Conservation (phyloP, 768 basidiomycete species). For the Trametes gibbosa region DNA sequence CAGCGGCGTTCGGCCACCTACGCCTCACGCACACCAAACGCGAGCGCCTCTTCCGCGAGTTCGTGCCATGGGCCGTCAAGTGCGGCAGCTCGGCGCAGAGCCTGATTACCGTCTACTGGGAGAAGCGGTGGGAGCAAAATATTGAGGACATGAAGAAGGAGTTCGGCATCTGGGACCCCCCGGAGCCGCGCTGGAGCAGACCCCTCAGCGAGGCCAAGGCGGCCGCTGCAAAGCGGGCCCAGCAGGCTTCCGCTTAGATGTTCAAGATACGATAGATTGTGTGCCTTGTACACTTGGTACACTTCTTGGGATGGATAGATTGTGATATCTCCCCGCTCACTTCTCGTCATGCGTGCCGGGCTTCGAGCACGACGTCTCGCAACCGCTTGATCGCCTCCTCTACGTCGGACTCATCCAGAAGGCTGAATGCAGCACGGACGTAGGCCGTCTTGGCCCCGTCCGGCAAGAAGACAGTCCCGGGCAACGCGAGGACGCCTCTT, state of each 20-base stretch:
- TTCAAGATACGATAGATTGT: background rate
- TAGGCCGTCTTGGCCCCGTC: conserved; percentile 67
- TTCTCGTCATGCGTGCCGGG: conserved; percentile 5
- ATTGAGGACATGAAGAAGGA: conserved; percentile 83
- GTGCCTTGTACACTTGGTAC: background rate
- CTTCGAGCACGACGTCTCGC: conserved; percentile 29
- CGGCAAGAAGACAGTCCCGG: conserved; percentile 83
- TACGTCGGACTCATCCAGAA: conserved; percentile 64
- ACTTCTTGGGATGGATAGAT: background rate
- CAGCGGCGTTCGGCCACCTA: conserved; percentile 76
- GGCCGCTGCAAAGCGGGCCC: conserved; percentile 27
- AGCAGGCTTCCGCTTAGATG: conserved; percentile 4
- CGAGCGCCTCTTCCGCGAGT: conserved; percentile 62
- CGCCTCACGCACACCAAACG: conserved; percentile 52
- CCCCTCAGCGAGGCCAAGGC: conserved; percentile 61
- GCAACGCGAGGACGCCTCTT: conserved; percentile 84
- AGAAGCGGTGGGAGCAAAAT: too few relatives aligned
- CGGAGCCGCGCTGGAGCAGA: conserved; percentile 66
- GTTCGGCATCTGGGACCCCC: conserved; percentile 83
- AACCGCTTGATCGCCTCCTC: conserved; percentile 72
- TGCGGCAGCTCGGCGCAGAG: conserved; percentile 74
- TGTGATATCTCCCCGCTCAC: background rate
- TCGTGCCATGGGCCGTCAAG: conserved; percentile 88
- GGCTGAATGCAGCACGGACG: conserved; percentile 85
- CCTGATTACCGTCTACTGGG: conserved; percentile 93